These are phyloP conservation scores for Diophrys sp. DNA, from an alignment of 73 alveolate species.

Conservation along the genomic window DNA sequence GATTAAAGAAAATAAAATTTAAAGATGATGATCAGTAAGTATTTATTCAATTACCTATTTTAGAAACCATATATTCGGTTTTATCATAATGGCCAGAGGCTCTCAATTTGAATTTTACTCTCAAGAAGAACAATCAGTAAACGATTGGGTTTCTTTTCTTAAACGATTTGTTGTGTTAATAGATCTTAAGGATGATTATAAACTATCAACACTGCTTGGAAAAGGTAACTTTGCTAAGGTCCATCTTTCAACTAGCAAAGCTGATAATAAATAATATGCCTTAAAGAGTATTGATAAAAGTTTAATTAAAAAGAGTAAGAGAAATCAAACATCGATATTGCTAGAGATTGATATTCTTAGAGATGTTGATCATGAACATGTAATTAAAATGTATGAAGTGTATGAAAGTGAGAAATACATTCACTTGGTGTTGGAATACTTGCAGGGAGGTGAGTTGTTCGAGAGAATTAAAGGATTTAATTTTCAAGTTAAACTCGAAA, in stretches of 20 bases:
- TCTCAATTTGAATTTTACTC: slow-evolving; percentile 32
- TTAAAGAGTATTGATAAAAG: slow-evolving; percentile 48
- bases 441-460: slow-evolving; percentile 72
- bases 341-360: slow-evolving; percentile 76
- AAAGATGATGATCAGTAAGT: slow-evolving; percentile 43
- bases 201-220: slow-evolving; percentile 26
- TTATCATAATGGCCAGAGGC: slow-evolving; percentile 47
- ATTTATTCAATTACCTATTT: not conserved
- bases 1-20: slow-evolving; percentile 34
- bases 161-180: slow-evolving; percentile 37
- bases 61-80: slow-evolving; percentile 33
- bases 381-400: slow-evolving; percentile 72
- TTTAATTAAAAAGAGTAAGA: slow-evolving; percentile 35
- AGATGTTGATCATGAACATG: slow-evolving; percentile 68
- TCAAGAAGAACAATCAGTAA: slow-evolving; percentile 15
- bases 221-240: slow-evolving; percentile 67
- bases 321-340: slow-evolving; percentile 51
- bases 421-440: slow-evolving; percentile 67
- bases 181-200: slow-evolving; percentile 47
- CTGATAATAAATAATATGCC: slow-evolving; percentile 26
- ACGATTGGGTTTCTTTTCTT: slow-evolving; percentile 18
- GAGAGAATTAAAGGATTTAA: slow-evolving; percentile 68
- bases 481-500: too few species aligned
- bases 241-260: slow-evolving; percentile 32
- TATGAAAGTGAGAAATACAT: slow-evolving; percentile 79